These are phyloP conservation scores for Tuber melanosporum DNA, from an alignment of 495 filamentous ascomycete species.

Conservation along the genomic window DNA sequence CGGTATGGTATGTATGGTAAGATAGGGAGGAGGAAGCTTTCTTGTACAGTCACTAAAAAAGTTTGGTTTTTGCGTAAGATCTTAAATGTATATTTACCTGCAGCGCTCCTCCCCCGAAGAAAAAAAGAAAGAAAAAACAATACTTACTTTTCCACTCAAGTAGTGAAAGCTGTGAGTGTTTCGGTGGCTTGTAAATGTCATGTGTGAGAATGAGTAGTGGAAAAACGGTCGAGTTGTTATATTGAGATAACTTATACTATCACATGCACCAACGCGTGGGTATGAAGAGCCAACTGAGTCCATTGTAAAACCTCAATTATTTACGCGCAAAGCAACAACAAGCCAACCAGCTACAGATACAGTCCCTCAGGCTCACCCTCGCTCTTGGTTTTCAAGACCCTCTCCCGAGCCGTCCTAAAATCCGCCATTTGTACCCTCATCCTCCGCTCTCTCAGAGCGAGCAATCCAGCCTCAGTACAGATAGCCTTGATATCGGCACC, in stretches of 20 bases:
- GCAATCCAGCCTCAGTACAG: conserved; percentile 91
- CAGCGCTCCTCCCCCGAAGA: background rate
- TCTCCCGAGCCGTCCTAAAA: conserved; percentile 84
- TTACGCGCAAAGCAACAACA: background rate
- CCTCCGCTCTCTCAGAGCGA: conserved; percentile 87
- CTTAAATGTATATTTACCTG: background rate
- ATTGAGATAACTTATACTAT: background rate
- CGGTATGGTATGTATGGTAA: background rate
- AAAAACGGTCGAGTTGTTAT: background rate
- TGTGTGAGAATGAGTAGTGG: background rate
- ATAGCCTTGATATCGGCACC: conserved; percentile 99
- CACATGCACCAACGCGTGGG: background rate
- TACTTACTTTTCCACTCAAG: background rate
- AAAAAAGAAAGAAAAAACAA: background rate
- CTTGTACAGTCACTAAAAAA: background rate
- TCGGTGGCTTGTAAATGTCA: background rate
- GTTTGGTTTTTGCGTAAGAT: background rate
- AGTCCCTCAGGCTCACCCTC: conserved; percentile 96
- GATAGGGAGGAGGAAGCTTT: background rate
- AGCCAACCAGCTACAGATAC: conserved; percentile 69
- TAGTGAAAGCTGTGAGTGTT: background rate
- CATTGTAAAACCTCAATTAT: background rate
- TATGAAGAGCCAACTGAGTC: background rate
- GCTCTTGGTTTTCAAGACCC: conserved; percentile 96
- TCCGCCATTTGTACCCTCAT: conserved; percentile 99